Percentiles rank a stretch among this genome's conserved stretches.
Conservation (phyloP, 2,329 filamentous ascomycete species). For the Penicillium sp. region DNA sequence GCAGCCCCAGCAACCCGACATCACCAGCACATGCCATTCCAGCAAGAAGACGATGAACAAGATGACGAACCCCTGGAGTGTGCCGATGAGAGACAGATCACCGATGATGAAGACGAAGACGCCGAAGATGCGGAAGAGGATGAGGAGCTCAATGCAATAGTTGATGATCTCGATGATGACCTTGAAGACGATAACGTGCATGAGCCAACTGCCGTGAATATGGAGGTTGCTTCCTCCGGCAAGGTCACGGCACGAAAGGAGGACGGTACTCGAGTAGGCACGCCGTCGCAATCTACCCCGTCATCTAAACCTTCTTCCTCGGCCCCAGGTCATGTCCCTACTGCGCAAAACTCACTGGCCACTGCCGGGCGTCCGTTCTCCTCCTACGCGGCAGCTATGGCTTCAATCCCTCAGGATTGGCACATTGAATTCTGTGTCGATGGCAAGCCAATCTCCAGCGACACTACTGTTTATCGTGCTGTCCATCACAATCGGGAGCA, state of each 20-base stretch:
- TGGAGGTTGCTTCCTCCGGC: conserved; percentile 82
- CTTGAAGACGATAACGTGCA: conserved; percentile 72
- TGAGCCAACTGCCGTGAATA: conserved; percentile 83
- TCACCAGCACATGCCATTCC: conserved; percentile 57
- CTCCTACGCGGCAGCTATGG: conserved; percentile 79
- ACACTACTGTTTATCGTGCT: conserved; percentile 94
- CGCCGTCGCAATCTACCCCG: conserved; percentile 65
- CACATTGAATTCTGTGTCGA: conserved; percentile 94
- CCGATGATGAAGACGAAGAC: conserved; percentile 66
- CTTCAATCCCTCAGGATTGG: conserved; percentile 85
- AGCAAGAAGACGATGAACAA: conserved; percentile 60
- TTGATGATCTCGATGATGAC: conserved; percentile 87
- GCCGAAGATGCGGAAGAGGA: conserved; percentile 56
- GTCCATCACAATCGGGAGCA: conserved; percentile 70
- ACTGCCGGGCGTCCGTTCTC: conserved; percentile 61
- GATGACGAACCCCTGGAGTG: conserved; percentile 78
- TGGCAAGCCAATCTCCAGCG: conserved; percentile 77
- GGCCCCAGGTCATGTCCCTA: conserved; percentile 20
- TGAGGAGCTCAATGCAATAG: conserved; percentile 74
- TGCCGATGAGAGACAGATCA: conserved; percentile 84
- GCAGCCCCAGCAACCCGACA: conserved; percentile 59
- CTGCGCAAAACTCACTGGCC: conserved; percentile 50
- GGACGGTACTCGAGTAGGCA: conserved; percentile 82
- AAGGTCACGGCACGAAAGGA: conserved; percentile 90
- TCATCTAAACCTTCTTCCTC: conserved; percentile 45